phyloP scores from a whole-genome alignment of 2,329 filamentous ascomycete species.

The Ceratocystis huliohia region DNA sequence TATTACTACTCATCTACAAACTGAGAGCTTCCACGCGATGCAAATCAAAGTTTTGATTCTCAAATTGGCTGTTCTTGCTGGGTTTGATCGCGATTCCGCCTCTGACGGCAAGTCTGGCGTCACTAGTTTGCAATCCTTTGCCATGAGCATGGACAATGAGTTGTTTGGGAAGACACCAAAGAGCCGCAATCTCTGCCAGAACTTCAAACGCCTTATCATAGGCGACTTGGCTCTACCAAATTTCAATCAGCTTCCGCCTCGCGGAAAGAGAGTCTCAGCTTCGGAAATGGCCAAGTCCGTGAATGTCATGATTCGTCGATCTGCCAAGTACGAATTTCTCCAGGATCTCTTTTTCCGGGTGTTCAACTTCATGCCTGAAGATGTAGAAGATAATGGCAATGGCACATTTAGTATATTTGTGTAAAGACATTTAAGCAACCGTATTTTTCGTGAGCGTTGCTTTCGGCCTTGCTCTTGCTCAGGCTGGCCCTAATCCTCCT shows the following conservation, averaged over 20 bases:
- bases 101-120: slow-evolving; percentile 34
- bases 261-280: slow-evolving; percentile 49
- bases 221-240: slow-evolving; percentile 49
- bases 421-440: slow-evolving; percentile 24
- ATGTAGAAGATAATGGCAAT: slow-evolving; percentile 48
- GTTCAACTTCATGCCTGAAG: slow-evolving; percentile 72
- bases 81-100: slow-evolving; percentile 53
- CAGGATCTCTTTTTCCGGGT: slow-evolving; percentile 72
- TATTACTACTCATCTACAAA: slow-evolving; percentile 53
- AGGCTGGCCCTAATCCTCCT: too few relatives aligned
- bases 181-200: slow-evolving; percentile 59
- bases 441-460: not conserved
- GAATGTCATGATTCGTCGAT: slow-evolving; percentile 56
- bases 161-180: slow-evolving; percentile 63
- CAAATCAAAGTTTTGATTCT: slow-evolving; percentile 68
- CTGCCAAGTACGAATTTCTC: slow-evolving; percentile 64
- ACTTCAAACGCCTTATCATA: slow-evolving; percentile 68
- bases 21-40: slow-evolving; percentile 64
- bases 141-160: slow-evolving; percentile 60
- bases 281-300: slow-evolving; percentile 72
- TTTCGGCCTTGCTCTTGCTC: not conserved
- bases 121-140: slow-evolving; percentile 56
- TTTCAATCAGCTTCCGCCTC: slow-evolving; percentile 34
- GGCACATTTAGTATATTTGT: slow-evolving; percentile 43
- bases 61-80: slow-evolving; percentile 74